Base-by-base conservation (phyloP, 345 rosid genomes). In the Citrus inodora region DNA sequence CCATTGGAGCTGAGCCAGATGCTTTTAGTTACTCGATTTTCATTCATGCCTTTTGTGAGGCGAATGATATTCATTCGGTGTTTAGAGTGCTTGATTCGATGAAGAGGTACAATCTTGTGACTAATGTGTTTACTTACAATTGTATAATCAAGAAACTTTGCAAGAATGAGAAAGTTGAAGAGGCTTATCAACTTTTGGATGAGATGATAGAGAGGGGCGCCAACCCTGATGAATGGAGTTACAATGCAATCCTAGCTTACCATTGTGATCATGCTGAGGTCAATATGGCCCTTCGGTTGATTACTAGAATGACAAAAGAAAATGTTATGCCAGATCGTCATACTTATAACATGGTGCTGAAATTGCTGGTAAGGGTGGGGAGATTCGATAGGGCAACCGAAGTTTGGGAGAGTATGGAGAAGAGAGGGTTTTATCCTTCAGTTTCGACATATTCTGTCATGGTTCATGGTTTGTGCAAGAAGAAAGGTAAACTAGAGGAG, bases 251-350 rank as follows among this genome's bases (percentile, higher is more conserved):
- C 33, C 80, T 90, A 79, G 92, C 94, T 66, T 89, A 86, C 72
- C 97, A 93, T 71, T 95, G 97, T 42, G 94, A 93, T 48, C 98
- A 87, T 75, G 74, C 81, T 13, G 97, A 95, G 73, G 97, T 92
- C 27, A 94, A 92, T 73, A 77, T 89, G 65, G 91, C 92, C 32
- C 88, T 92, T 13, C 87, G 79, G 42, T 81, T 93, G 87, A 76
- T 93, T 32, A 87, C 94, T 37, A 90, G 85, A 72, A 94, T 93
- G 97, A 88, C 84, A 38, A 84, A 84, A 72, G 84, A 80, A 7
- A 81, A 83, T 38, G 90, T 95, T 73, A 72, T 74, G 33, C 93
- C 92, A 0, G 95, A 94, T 79, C 83, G 85, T 30, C 98, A 90
- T 63, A 92, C 93, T 70, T 92, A 92, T 81, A 95, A 95, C 68